Evolutionary conservation across 1,139 yeast genomes (phyloP).

Genomic region (Lodderomyces pseudojiufengensis): DNA sequence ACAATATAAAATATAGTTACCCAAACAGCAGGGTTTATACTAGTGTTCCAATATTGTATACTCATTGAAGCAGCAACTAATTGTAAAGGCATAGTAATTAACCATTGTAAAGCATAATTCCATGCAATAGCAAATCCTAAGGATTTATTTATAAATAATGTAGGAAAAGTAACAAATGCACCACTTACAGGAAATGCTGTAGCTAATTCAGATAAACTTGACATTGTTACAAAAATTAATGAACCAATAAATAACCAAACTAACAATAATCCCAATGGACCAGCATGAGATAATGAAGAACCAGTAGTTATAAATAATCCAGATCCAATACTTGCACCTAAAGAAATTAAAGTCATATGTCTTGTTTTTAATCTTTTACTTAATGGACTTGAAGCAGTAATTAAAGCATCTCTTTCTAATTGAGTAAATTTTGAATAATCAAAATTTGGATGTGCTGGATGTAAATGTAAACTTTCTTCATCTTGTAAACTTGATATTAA

Average conservation of each 20-base stretch:
- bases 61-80: slow-evolving; percentile 39
- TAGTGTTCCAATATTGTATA: slow-evolving; percentile 27
- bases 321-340: slow-evolving; percentile 42
- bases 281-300: slow-evolving; percentile 29
- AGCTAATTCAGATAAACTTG: slow-evolving; percentile 37
- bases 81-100: slow-evolving; percentile 36
- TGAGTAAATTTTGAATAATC: slow-evolving; percentile 27
- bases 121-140: slow-evolving; percentile 42
- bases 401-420: slow-evolving; percentile 31
- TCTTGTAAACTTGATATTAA: no score
- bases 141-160: slow-evolving; percentile 34
- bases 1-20: slow-evolving; percentile 30
- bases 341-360: slow-evolving; percentile 41
- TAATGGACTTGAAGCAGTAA: slow-evolving; percentile 29
- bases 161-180: slow-evolving; percentile 37
- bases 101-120: slow-evolving; percentile 42
- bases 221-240: slow-evolving; percentile 32
- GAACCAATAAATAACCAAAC: slow-evolving; percentile 32
- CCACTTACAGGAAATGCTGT: slow-evolving; percentile 40
- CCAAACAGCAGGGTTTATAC: slow-evolving; percentile 27
- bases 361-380: slow-evolving; percentile 34
- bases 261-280: slow-evolving; percentile 34
- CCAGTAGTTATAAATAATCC: slow-evolving; percentile 40
- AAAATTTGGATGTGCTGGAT: slow-evolving; percentile 25
- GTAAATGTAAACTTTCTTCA: slow-evolving; percentile 3